phyloP scores from a whole-genome alignment of 2,329 filamentous ascomycete genomes.

The Botrytis sinoallii region DNA sequence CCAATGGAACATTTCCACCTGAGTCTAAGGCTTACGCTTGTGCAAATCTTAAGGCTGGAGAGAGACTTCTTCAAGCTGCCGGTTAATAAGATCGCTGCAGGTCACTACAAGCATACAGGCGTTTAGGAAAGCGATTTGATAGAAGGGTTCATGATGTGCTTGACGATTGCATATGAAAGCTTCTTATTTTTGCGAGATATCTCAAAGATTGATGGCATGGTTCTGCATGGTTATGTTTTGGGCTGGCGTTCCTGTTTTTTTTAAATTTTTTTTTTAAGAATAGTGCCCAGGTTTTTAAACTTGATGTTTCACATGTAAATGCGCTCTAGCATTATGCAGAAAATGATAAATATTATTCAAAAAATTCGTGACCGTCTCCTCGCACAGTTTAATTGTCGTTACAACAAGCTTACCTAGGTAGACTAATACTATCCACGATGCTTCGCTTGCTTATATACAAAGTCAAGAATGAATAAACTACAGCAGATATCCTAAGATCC shows the following conservation, averaged over 20 bases:
- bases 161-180: slow-evolving; percentile 20
- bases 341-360: background rate
- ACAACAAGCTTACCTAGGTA: background rate
- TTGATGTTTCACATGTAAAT: slow-evolving; percentile 1
- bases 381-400: no score
- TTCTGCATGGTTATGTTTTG: slow-evolving; percentile 14
- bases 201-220: slow-evolving; percentile 8
- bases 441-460: background rate
- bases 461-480: background rate
- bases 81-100: slow-evolving; percentile 20
- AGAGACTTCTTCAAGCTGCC: slow-evolving; percentile 48
- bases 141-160: slow-evolving; percentile 15
- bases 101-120: slow-evolving; percentile 16
- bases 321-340: slow-evolving; percentile 3
- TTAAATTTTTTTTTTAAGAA: no score
- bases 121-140: slow-evolving; percentile 19
- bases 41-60: slow-evolving; percentile 59
- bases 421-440: background rate
- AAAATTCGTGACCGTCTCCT: background rate
- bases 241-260: slow-evolving; percentile 16
- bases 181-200: slow-evolving; percentile 8
- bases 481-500: background rate
- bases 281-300: slow-evolving; percentile 3
- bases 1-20: slow-evolving; percentile 80
- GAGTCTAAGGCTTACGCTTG: slow-evolving; percentile 67